Conservation (phyloP, 139 green algal genomes). For the Tetradesmus lagerheimii region DNA sequence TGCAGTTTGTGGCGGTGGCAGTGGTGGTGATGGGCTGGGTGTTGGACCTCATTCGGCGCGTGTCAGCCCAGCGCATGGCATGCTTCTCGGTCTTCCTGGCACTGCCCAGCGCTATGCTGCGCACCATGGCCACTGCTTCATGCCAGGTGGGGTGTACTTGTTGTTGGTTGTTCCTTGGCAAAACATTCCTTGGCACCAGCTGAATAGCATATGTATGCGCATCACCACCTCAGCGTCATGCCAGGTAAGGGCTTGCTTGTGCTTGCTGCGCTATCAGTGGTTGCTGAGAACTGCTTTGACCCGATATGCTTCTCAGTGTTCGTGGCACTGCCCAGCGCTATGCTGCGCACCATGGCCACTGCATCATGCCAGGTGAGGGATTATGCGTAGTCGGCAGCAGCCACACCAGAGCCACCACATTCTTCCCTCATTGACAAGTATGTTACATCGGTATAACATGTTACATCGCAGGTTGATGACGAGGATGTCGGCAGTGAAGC, state of each 20-base stretch:
- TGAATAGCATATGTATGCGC: too few species aligned
- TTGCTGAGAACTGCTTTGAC: too few species aligned
- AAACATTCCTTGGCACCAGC: too few species aligned
- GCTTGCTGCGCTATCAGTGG: too few species aligned
- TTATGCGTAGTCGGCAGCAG: too few species aligned
- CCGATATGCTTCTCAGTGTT: too few species aligned
- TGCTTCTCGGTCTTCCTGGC: constrained; percentile 39
- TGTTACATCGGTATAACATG: background rate
- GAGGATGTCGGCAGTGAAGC: background rate
- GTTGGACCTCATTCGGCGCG: background rate
- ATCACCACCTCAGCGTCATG: constrained; percentile 11
- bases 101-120: constrained; percentile 36
- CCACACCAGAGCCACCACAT: too few species aligned
- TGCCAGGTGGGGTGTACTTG: constrained; percentile 1
- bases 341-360: constrained; percentile 35
- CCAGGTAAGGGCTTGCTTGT: background rate
- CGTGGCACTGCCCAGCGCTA: constrained; percentile 27
- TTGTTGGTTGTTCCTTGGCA: too few species aligned
- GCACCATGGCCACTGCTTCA: constrained; percentile 20
- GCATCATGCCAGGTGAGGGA: background rate
- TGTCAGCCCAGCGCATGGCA: constrained; percentile 27
- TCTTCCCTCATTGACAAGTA: too few species aligned
- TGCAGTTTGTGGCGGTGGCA: constrained; percentile 24
- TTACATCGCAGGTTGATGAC: constrained; percentile 38
- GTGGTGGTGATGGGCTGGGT: background rate